These are phyloP conservation scores for Eucalyptus marginata DNA, from an alignment of 345 rosid genomes.

Conservation along the genomic window DNA sequence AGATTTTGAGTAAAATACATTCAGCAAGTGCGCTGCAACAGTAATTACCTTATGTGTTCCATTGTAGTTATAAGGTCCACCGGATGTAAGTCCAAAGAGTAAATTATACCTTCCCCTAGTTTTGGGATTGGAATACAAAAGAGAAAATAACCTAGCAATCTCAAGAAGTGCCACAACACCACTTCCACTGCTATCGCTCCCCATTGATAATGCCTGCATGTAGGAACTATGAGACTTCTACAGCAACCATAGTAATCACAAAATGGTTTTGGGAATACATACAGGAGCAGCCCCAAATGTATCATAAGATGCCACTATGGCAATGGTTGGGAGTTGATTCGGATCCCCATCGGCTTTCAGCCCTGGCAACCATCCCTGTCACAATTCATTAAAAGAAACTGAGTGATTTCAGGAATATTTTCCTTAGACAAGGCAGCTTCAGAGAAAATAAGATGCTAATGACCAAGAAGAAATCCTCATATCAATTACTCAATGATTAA, in stretches of 20 bases:
- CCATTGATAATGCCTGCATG: constrained; percentile 82
- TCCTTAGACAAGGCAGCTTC: not conserved
- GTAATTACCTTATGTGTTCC: constrained; percentile 85
- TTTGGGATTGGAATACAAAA: constrained; percentile 86
- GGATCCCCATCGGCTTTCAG: constrained; percentile 79
- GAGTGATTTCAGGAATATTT: not conserved
- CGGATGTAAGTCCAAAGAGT: constrained; percentile 91
- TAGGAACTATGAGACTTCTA: not conserved
- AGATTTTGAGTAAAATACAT: not conserved
- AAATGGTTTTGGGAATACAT: constrained; percentile 8
- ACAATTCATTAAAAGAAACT: not conserved
- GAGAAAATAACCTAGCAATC: constrained; percentile 87
- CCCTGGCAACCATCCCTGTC: constrained; percentile 96
- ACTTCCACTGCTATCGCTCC: constrained; percentile 97
- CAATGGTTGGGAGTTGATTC: constrained; percentile 88
- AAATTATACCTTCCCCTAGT: constrained; percentile 92
- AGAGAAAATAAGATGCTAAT: not conserved
- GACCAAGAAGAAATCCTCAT: not conserved
- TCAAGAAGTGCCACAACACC: constrained; percentile 94
- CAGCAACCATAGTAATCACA: not conserved
- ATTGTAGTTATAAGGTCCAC: constrained; percentile 95
- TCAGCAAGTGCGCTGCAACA: not conserved
- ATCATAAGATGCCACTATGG: constrained; percentile 93
- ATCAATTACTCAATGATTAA: not conserved
- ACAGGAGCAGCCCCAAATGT: constrained; percentile 98